phyloP scores from a whole-genome alignment of 345 rosid genomes.

The Hibiscus tridactylites region DNA sequence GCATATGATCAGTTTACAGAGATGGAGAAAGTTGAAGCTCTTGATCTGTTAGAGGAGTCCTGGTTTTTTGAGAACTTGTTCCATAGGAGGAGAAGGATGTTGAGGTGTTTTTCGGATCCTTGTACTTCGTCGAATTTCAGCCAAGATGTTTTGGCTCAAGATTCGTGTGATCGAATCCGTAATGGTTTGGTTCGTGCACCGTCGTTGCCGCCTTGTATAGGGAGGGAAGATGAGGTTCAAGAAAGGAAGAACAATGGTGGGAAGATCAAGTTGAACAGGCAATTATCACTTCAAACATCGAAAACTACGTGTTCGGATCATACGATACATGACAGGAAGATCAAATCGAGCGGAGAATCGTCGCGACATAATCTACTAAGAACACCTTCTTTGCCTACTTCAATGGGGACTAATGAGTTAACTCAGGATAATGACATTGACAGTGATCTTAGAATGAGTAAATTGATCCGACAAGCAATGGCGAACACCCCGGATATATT shows the following conservation, averaged over 20 bases:
- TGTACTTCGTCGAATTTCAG: constrained; percentile 33
- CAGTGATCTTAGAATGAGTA: constrained; percentile 45
- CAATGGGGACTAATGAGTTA: constrained; percentile 20
- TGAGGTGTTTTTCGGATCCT: constrained; percentile 61
- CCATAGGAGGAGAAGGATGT: constrained; percentile 25
- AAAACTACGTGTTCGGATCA: not conserved
- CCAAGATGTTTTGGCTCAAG: constrained; percentile 16
- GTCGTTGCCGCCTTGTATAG: constrained; percentile 27
- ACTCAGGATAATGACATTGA: constrained; percentile 36
- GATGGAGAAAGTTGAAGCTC: constrained; percentile 16
- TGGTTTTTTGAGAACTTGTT: constrained; percentile 64
- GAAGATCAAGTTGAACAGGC: constrained; percentile 23
- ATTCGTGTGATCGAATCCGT: constrained; percentile 11
- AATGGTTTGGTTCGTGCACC: constrained; percentile 24
- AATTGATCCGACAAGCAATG: constrained; percentile 50
- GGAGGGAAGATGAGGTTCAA: constrained; percentile 16
- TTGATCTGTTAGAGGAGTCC: constrained; percentile 53
- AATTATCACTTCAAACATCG: constrained; percentile 33
- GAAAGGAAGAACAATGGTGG: constrained; percentile 17
- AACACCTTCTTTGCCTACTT: constrained; percentile 42
- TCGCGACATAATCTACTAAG: constrained; percentile 22
- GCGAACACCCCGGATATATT: constrained; percentile 18
- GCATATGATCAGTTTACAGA: not conserved
- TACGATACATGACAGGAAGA: constrained; percentile 9
- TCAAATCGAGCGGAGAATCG: constrained; percentile 7